These are phyloP conservation scores for Glycine tomentella DNA, from an alignment of 306 rosid species.

Conservation along the genomic window DNA sequence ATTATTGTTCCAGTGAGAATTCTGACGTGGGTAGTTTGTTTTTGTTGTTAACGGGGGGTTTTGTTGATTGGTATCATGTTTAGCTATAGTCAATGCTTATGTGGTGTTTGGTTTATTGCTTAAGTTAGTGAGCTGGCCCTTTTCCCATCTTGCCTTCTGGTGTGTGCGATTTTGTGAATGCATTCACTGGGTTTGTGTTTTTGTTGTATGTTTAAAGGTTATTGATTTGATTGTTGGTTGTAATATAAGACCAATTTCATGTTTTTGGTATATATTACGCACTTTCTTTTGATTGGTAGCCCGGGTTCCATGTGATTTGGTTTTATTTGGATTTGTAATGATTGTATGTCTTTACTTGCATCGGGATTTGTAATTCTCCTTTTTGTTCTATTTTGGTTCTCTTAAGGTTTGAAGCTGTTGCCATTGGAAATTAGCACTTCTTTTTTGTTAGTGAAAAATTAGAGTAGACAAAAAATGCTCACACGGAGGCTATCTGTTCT, in stretches of 20 bases:
- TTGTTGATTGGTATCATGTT: constrained; percentile 6
- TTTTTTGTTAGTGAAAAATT: not conserved
- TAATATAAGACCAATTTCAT: not conserved
- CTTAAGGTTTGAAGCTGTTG: constrained; percentile 27
- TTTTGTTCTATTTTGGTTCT: constrained; percentile 9
- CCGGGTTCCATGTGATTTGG: not conserved
- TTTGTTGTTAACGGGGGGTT: not conserved
- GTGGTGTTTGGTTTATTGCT: constrained; percentile 5
- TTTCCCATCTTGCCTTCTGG: not conserved
- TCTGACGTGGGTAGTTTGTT: not conserved
- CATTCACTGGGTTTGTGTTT: not conserved
- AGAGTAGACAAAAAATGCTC: constrained; percentile 48
- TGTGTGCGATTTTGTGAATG: not conserved
- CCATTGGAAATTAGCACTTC: not conserved
- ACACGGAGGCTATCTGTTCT: constrained; percentile 55
- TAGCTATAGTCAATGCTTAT: not conserved
- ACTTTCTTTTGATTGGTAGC: not conserved
- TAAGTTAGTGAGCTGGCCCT: not conserved
- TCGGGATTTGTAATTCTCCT: not conserved
- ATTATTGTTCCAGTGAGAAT: not conserved
- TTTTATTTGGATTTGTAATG: constrained; percentile 12
- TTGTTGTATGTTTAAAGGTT: too few relatives aligned
- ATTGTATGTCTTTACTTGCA: not conserved
- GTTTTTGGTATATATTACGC: not conserved
- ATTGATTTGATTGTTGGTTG: not conserved